A percentile compares a stretch with the other conserved stretches of the same genome.
Conservation (phyloP, 2,329 filamentous ascomycete species). For the Aspergillus sp. region DNA sequence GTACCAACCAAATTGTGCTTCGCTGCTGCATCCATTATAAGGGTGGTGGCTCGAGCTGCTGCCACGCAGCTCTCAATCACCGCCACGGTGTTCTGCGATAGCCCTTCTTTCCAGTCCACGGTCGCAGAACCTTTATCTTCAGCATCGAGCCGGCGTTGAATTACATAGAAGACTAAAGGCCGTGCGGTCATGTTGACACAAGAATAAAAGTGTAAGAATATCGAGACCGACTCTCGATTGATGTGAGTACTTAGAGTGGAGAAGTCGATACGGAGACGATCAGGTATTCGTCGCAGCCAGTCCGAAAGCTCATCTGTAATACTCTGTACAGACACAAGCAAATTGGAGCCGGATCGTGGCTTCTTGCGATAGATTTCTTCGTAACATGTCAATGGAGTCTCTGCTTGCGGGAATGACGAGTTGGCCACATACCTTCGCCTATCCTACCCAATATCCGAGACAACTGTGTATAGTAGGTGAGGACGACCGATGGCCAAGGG, state of each 20-base stretch:
- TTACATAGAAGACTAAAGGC: constrained; percentile 57
- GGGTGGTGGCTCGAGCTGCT: constrained; percentile 52
- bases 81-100: constrained; percentile 51
- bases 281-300: constrained; percentile 54
- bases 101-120: constrained; percentile 50
- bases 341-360: constrained; percentile 48
- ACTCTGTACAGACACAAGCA: constrained; percentile 54
- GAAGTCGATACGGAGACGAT: constrained; percentile 52
- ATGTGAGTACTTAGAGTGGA: constrained; percentile 43
- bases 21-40: constrained; percentile 52
- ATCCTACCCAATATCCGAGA: constrained; percentile 57
- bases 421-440: constrained; percentile 33
- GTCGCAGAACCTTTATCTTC: constrained; percentile 36
- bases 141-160: constrained; percentile 50
- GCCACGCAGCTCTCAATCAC: constrained; percentile 57
- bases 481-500: constrained; percentile 50
- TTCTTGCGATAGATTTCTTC: constrained; percentile 53
- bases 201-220: constrained; percentile 58
- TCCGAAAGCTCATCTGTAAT: constrained; percentile 53
- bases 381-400: constrained; percentile 15
- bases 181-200: constrained; percentile 61
- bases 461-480: constrained; percentile 56
- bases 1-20: constrained; percentile 54
- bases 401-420: neutral
- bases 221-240: constrained; percentile 54